These are phyloP conservation scores for Apophysomyces ossiformis DNA, from an alignment of 371 early-diverging fungal species.

Conservation along the genomic window DNA sequence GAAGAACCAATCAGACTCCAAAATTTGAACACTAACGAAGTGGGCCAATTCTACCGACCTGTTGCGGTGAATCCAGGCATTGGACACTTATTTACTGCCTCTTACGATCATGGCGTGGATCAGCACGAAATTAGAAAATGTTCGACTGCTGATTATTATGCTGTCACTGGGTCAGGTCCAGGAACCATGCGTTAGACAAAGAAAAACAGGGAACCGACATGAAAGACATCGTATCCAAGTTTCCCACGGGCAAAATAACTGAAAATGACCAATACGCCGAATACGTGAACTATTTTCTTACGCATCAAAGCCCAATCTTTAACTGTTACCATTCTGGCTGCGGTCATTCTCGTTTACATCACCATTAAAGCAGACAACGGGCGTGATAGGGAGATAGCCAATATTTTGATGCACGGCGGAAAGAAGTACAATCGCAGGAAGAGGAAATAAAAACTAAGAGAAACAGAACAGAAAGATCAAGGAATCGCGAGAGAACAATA, in stretches of 20 bases:
- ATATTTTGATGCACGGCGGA: neutral
- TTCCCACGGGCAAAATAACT: neutral
- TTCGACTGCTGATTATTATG: no score
- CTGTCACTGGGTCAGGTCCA: neutral
- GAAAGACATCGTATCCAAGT: neutral
- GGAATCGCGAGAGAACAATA: no score
- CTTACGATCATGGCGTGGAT: neutral
- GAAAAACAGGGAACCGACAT: neutral
- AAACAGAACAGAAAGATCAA: no score
- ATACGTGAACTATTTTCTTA: neutral
- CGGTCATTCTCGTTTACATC: neutral
- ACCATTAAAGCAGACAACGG: neutral
- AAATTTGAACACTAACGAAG: no score
- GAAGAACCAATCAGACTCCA: no score
- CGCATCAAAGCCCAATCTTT: neutral
- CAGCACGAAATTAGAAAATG: neutral
- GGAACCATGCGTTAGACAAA: neutral
- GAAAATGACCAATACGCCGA: neutral
- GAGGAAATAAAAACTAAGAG: no score
- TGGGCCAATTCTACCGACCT: no score
- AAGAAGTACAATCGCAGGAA: neutral
- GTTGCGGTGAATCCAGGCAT: neutral
- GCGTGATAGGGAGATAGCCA: neutral
- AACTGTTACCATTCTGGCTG: neutral
- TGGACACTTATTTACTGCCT: neutral